phyloP scores from a whole-genome alignment of 805 yeast genomes.

The Lachancea sp. region DNA sequence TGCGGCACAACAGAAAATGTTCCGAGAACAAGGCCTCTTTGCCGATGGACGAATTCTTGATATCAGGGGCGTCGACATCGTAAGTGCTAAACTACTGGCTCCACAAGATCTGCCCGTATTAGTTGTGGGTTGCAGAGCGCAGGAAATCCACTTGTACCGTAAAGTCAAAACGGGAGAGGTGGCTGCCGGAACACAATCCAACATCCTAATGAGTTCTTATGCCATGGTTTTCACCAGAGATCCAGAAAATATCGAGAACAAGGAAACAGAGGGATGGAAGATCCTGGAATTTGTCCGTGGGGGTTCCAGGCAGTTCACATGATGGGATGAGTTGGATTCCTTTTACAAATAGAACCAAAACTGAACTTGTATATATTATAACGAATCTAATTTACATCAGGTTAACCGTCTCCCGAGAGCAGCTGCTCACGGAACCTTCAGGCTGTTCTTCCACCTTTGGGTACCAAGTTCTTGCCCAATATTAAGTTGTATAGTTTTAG shows the following conservation, averaged over 20 bases:
- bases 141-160: slow-evolving; percentile 85
- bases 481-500: slow-evolving; percentile 14
- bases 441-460: background rate
- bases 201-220: slow-evolving; percentile 86
- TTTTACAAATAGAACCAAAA: background rate
- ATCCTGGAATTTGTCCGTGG: slow-evolving; percentile 91
- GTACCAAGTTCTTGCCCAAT: slow-evolving; percentile 14
- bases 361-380: slow-evolving; percentile 9
- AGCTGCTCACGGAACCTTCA: too few relatives aligned
- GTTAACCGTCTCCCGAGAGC: background rate
- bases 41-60: slow-evolving; percentile 90
- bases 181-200: slow-evolving; percentile 93
- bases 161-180: slow-evolving; percentile 88
- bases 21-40: slow-evolving; percentile 82
- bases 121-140: slow-evolving; percentile 93
- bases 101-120: slow-evolving; percentile 90
- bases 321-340: slow-evolving; percentile 11
- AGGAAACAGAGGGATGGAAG: slow-evolving; percentile 96
- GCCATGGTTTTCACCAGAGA: slow-evolving; percentile 93
- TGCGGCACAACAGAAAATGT: slow-evolving; percentile 87
- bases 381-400: slow-evolving; percentile 4
- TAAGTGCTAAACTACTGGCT: slow-evolving; percentile 78
- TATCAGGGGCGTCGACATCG: slow-evolving; percentile 89
- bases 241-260: slow-evolving; percentile 85
- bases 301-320: slow-evolving; percentile 77